A percentile compares a stretch with the other conserved stretches of the same genome.
phyloP scores from a whole-genome alignment of 2,329 filamentous ascomycete species.

The Trichoderma lentiforme region DNA sequence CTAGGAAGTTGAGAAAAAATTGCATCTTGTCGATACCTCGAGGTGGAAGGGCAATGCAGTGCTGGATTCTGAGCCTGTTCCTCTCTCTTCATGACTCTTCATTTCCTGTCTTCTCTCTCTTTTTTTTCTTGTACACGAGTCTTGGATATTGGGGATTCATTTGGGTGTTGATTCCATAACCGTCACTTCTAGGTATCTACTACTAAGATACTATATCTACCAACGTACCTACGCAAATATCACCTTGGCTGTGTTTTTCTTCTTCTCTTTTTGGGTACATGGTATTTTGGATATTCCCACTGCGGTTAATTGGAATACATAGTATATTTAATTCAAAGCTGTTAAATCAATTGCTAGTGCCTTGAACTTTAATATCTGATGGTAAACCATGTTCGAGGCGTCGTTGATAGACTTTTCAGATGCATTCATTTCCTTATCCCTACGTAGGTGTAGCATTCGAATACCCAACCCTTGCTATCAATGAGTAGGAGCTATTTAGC shows the following conservation, averaged over 20 bases:
- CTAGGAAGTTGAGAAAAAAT: background rate
- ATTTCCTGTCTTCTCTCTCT: background rate
- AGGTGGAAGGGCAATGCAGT: constrained; percentile 1
- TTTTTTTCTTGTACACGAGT: background rate
- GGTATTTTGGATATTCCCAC: background rate
- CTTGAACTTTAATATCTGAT: background rate
- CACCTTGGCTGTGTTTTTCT: background rate
- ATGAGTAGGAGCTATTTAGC: background rate
- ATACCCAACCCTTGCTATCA: too few relatives aligned
- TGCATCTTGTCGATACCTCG: background rate
- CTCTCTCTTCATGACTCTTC: constrained; percentile 3
- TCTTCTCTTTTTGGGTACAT: background rate
- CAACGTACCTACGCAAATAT: background rate
- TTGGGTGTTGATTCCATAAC: background rate
- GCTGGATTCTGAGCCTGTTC: constrained; percentile 14
- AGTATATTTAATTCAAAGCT: constrained; percentile 5
- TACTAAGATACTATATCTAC: background rate
- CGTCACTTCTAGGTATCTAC: background rate
- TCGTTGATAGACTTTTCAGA: background rate
- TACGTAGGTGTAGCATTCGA: too few relatives aligned
- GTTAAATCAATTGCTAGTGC: background rate
- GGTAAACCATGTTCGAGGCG: background rate
- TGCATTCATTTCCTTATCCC: background rate
- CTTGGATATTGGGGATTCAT: background rate
- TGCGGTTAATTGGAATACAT: background rate